These are phyloP conservation scores for Hymenoscyphus repandus DNA, from an alignment of 2,329 filamentous ascomycete genomes.

Conservation along the genomic window DNA sequence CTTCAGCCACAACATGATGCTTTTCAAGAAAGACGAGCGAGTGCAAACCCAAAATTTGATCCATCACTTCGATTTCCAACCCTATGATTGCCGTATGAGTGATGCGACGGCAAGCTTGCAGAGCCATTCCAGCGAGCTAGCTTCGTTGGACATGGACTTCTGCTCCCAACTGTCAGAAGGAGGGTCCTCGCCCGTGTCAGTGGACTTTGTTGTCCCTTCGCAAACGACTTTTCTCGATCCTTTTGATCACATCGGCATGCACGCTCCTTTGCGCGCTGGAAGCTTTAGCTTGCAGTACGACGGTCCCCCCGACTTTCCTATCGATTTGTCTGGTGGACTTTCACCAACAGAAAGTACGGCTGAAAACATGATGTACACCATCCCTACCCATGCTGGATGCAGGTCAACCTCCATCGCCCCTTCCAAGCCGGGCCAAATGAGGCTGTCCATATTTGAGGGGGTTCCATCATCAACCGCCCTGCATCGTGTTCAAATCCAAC, in stretches of 20 bases:
- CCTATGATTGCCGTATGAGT: slow-evolving; percentile 1
- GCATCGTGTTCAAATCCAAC: slow-evolving; percentile 8
- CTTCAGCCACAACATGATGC: slow-evolving; percentile 11
- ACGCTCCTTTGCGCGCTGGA: slow-evolving; percentile 7
- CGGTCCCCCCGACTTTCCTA: slow-evolving; percentile 8
- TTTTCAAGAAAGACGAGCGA: slow-evolving; percentile 5
- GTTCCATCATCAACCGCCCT: slow-evolving; percentile 8
- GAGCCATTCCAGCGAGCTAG: slow-evolving; percentile 12
- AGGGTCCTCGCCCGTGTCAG: slow-evolving; percentile 11
- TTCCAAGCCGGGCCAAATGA: background rate
- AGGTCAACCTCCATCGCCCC: slow-evolving; percentile 11
- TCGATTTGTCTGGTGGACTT: background rate
- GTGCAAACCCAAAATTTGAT: slow-evolving; percentile 10
- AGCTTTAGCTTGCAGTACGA: slow-evolving; percentile 12
- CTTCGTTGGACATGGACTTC: slow-evolving; percentile 16
- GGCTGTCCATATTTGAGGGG: slow-evolving; percentile 2
- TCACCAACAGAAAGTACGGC: slow-evolving; percentile 2
- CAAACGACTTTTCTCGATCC: slow-evolving; percentile 24
- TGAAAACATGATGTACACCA: slow-evolving; percentile 4
- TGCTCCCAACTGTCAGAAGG: slow-evolving; percentile 18
- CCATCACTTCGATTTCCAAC: slow-evolving; percentile 5
- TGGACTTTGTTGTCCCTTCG: slow-evolving; percentile 24
- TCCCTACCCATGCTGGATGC: background rate
- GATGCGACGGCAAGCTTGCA: background rate
- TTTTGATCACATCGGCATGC: slow-evolving; percentile 16